Conservation (phyloP, 2,329 filamentous ascomycete genomes). For the Monilinia fructicola region DNA sequence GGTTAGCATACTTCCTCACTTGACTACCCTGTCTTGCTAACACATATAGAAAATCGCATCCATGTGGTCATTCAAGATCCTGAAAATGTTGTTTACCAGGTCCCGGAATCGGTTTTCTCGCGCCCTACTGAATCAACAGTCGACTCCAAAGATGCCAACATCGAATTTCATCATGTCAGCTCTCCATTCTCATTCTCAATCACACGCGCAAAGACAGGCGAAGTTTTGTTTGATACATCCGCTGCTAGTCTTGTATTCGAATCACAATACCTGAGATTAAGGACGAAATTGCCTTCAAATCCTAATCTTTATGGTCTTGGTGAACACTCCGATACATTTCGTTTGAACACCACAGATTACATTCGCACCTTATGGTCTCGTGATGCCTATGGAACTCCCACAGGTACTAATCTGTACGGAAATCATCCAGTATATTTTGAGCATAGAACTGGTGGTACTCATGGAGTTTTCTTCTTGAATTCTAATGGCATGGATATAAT, state of each 20-base stretch:
- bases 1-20: conserved; percentile 42
- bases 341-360: conserved; percentile 58
- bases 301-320: conserved; percentile 66
- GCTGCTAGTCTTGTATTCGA: conserved; percentile 60
- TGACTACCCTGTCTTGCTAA: conserved; percentile 35
- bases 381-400: conserved; percentile 57
- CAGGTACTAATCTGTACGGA: conserved; percentile 60
- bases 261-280: conserved; percentile 61
- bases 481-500: conserved; percentile 77
- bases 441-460: conserved; percentile 54
- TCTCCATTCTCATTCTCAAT: conserved; percentile 64
- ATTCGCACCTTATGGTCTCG: conserved; percentile 62
- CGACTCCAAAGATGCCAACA: conserved; percentile 42
- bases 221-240: conserved; percentile 61
- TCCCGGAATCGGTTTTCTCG: conserved; percentile 57
- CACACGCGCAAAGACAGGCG: conserved; percentile 47
- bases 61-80: conserved; percentile 65
- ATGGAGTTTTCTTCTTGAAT: conserved; percentile 70
- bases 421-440: conserved; percentile 65
- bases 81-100: conserved; percentile 59
- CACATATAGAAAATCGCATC: conserved; percentile 52
- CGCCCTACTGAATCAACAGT: conserved; percentile 47
- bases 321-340: conserved; percentile 61
- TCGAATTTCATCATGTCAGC: conserved; percentile 53
- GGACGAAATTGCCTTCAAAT: conserved; percentile 57